A percentile compares a stretch with the other conserved stretches of the same genome.
These are phyloP conservation scores for Pythium phragmiticola DNA, from an alignment of 352 stramenopile species.

Conservation along the genomic window DNA sequence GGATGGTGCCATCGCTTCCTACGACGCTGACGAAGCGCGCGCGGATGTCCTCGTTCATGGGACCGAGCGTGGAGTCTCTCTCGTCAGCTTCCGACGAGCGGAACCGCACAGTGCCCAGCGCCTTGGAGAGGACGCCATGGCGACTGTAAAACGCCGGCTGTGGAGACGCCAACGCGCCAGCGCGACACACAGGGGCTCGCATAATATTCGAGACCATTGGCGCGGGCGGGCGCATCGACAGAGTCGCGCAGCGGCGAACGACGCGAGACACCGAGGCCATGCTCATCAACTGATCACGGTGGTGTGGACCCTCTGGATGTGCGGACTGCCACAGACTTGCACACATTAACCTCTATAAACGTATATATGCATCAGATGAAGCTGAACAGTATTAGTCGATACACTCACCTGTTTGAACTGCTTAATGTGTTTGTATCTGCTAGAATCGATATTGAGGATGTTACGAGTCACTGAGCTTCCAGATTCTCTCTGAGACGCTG, in stretches of 20 bases:
- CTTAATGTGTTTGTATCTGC: neutral
- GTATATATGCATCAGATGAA: constrained; percentile 1
- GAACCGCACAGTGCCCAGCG: constrained; percentile 3
- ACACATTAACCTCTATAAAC: constrained; percentile 11
- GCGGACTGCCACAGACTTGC: constrained; percentile 16
- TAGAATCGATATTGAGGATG: neutral
- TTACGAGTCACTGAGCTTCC: neutral
- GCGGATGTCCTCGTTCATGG: constrained; percentile 63
- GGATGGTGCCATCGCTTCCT: constrained; percentile 49
- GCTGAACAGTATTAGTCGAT: too few species aligned
- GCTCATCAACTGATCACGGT: neutral
- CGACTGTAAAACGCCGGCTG: neutral
- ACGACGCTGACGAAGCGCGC: constrained; percentile 56
- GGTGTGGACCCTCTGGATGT: constrained; percentile 2
- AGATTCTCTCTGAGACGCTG: neutral
- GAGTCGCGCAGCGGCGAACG: constrained; percentile 13
- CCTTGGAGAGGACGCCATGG: neutral
- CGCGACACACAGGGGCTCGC: neutral
- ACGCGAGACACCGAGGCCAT: constrained; percentile 16
- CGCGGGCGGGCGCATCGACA: neutral
- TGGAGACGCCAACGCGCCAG: neutral
- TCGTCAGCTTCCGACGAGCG: constrained; percentile 6
- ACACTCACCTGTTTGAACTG: too few species aligned
- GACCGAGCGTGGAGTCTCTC: constrained; percentile 25
- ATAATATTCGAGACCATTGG: neutral